phyloP scores from a whole-genome alignment of 2,329 filamentous ascomycete genomes.

The Fusarium sp. region DNA sequence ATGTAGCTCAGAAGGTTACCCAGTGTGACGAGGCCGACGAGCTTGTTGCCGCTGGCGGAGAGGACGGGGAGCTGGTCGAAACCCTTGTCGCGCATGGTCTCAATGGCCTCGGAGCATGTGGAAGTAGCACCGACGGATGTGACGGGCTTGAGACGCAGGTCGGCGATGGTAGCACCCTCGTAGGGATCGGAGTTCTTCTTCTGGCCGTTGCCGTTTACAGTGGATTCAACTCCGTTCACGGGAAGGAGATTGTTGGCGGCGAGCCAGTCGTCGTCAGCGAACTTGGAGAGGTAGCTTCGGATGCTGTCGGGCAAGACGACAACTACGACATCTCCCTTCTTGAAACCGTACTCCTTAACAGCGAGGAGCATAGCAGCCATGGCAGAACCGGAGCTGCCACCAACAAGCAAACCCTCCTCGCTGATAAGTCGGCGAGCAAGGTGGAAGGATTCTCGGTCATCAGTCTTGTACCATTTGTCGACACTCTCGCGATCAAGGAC shows the following conservation, averaged over 20 bases:
- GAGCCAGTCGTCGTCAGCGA: conserved; percentile 98
- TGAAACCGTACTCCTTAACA: conserved; percentile 80
- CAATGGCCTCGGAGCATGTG: conserved; percentile 87
- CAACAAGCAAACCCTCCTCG: conserved; percentile 93
- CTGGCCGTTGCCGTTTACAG: conserved; percentile 54
- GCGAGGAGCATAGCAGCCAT: conserved; percentile 85
- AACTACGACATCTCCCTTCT: conserved; percentile 88
- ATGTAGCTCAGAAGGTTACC: conserved; percentile 95
- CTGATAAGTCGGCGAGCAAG: conserved; percentile 91
- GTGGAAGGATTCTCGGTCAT: conserved; percentile 90
- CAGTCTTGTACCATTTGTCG: conserved; percentile 98
- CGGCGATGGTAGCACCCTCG: conserved; percentile 80
- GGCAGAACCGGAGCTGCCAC: conserved; percentile 93
- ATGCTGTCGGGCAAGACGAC: conserved; percentile 96
- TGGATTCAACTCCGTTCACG: conserved; percentile 63
- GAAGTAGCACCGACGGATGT: conserved; percentile 82
- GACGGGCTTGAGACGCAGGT: conserved; percentile 91
- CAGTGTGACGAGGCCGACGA: conserved; percentile 93
- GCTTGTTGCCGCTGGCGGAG: conserved; percentile 73
- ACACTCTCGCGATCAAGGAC: conserved; percentile 85
- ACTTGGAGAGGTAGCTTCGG: conserved; percentile 97
- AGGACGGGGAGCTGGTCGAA: conserved; percentile 98
- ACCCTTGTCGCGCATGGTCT: conserved; percentile 97
- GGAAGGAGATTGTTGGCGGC: conserved; percentile 93
- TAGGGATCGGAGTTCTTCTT: conserved; percentile 74